A percentile compares a stretch with the other conserved stretches of the same genome.
Conservation (phyloP, 805 yeast species). For the Teunomyces kruisii region DNA sequence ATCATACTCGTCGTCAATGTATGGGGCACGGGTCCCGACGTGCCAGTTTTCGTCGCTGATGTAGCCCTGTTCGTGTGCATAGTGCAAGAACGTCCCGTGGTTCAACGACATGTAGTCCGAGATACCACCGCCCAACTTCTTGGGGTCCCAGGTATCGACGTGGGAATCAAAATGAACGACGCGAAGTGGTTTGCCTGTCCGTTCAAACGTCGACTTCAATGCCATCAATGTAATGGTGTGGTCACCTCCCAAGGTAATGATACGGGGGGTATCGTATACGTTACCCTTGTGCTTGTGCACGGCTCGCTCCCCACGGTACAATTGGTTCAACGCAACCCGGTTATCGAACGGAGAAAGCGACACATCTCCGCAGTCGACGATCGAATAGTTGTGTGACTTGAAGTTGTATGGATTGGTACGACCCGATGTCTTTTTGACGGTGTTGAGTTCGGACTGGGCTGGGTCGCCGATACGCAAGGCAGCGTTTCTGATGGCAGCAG, state of each 20-base stretch:
- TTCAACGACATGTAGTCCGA: slow-evolving; percentile 58
- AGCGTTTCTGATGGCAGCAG: slow-evolving; percentile 49
- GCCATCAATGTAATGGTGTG: slow-evolving; percentile 57
- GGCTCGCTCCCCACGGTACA: slow-evolving; percentile 55
- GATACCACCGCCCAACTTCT: slow-evolving; percentile 60
- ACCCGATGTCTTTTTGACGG: slow-evolving; percentile 4
- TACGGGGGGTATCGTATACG: slow-evolving; percentile 27
- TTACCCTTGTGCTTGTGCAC: slow-evolving; percentile 38
- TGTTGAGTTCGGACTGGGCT: slow-evolving; percentile 3
- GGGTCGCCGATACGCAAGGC: slow-evolving; percentile 46
- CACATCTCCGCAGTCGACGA: slow-evolving; percentile 67
- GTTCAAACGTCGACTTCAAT: slow-evolving; percentile 50
- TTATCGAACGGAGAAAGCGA: slow-evolving; percentile 71
- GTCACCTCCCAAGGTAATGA: slow-evolving; percentile 61
- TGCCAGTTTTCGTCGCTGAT: slow-evolving; percentile 53
- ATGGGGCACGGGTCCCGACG: slow-evolving; percentile 67
- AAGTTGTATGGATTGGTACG: slow-evolving; percentile 54
- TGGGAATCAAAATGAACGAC: slow-evolving; percentile 69
- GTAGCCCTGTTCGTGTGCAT: slow-evolving; percentile 67
- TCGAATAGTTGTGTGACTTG: slow-evolving; percentile 29
- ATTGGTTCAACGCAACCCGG: slow-evolving; percentile 59
- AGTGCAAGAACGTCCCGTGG: slow-evolving; percentile 71
- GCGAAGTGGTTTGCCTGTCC: slow-evolving; percentile 42
- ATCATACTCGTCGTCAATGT: slow-evolving; percentile 40
- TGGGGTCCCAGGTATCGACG: slow-evolving; percentile 70